A percentile compares a stretch with the other conserved stretches of the same genome.
phyloP scores from a whole-genome alignment of 148 eudicot genomes.

The Camellia lanceoleosa region DNA sequence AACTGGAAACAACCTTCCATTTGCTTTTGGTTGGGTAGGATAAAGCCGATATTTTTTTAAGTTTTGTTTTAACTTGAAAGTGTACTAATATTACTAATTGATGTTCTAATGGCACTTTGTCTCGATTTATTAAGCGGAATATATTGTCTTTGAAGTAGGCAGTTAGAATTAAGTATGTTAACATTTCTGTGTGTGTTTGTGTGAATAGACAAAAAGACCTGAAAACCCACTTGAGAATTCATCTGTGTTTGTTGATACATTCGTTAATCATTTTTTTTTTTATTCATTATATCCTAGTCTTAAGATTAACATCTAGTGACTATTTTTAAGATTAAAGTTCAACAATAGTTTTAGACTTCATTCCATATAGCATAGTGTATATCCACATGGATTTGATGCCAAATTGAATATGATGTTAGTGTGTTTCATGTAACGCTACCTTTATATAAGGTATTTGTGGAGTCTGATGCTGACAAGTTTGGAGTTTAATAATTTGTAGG shows the following conservation, averaged over 20 bases:
- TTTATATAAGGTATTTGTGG: too few relatives aligned
- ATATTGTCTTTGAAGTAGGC: background rate
- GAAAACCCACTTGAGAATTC: background rate
- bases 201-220: background rate
- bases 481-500: slow-evolving; percentile 41
- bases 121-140: background rate
- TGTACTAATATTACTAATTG: too few relatives aligned
- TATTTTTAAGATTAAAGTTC: background rate
- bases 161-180: background rate
- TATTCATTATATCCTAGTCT: background rate
- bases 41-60: background rate
- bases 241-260: background rate
- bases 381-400: too few relatives aligned
- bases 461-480: too few relatives aligned
- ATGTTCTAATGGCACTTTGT: too few relatives aligned
- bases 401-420: too few relatives aligned
- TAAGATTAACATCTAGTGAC: background rate
- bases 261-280: background rate
- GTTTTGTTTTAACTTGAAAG: background rate
- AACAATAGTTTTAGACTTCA: background rate
- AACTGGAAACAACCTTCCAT: slow-evolving; percentile 96
- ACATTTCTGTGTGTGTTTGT: background rate
- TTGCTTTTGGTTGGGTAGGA: slow-evolving; percentile 95
- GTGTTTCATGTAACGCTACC: too few relatives aligned
- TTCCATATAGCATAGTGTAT: background rate